Percentiles rank a stretch among this genome's conserved stretches.
Evolutionary conservation across 2,329 filamentous ascomycete genomes (phyloP).

Genomic region (Clarireedia monteithiana): DNA sequence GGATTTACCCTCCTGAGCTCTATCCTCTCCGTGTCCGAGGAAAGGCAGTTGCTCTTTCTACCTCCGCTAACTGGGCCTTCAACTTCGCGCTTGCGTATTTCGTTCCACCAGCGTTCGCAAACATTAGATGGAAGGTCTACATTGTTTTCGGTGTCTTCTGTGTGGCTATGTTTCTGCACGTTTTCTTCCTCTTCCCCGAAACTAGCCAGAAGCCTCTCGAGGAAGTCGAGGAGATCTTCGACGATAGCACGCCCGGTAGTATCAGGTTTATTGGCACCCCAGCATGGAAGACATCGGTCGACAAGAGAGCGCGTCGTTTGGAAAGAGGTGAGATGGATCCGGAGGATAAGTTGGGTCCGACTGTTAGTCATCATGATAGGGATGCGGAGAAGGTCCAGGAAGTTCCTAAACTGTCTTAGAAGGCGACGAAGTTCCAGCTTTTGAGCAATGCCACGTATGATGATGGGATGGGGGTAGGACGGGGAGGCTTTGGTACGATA

Average conservation of each 20-base stretch:
- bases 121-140: conserved; percentile 44
- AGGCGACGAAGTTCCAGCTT: not conserved
- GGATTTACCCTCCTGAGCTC: conserved; percentile 43
- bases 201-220: conserved; percentile 48
- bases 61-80: conserved; percentile 43
- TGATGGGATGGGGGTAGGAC: not conserved
- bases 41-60: conserved; percentile 46
- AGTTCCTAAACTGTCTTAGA: not conserved
- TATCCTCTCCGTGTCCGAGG: conserved; percentile 42
- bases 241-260: conserved; percentile 27
- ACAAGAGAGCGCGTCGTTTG: conserved; percentile 14
- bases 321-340: conserved; percentile 25
- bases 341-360: conserved; percentile 21
- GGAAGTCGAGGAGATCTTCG: conserved; percentile 43
- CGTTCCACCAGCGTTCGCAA: conserved; percentile 38
- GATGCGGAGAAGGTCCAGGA: not conserved
- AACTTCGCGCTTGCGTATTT: conserved; percentile 44
- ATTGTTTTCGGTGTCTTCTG: conserved; percentile 46
- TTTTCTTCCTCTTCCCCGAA: conserved; percentile 49
- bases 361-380: not conserved
- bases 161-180: conserved; percentile 41
- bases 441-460: not conserved
- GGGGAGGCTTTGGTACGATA: no score
- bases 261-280: conserved; percentile 24
- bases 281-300: conserved; percentile 26